Evolutionary conservation across 2,329 filamentous ascomycete genomes (phyloP).

Genomic region (Penicillium oxalicum): DNA sequence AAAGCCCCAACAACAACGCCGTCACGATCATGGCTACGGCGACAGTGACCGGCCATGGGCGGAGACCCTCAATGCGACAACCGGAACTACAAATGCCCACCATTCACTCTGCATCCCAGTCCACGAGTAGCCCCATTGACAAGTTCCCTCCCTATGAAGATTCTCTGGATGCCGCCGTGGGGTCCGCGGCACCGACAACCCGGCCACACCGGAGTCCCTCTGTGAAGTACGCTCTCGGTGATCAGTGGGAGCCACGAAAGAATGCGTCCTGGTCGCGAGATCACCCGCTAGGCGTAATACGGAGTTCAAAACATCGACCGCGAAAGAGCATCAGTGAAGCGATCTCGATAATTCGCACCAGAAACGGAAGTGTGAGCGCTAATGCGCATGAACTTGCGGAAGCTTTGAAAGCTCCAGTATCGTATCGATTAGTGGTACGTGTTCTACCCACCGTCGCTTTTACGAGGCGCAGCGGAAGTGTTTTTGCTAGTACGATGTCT

Average conservation of each 20-base stretch:
- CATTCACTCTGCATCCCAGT: constrained; percentile 24
- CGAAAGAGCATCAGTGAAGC: constrained; percentile 88
- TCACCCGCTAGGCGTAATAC: constrained; percentile 32
- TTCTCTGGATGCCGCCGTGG: constrained; percentile 23
- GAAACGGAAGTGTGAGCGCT: constrained; percentile 80
- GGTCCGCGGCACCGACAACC: constrained; percentile 12
- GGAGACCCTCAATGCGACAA: constrained; percentile 35
- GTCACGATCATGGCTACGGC: constrained; percentile 35
- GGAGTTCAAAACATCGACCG: constrained; percentile 52
- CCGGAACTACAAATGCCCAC: constrained; percentile 29
- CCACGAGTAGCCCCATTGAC: constrained; percentile 34
- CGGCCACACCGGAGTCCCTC: constrained; percentile 22
- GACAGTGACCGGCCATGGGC: constrained; percentile 35
- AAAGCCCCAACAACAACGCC: background rate
- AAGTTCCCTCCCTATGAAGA: constrained; percentile 42
- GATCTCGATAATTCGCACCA: constrained; percentile 71
- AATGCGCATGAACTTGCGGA: constrained; percentile 92
- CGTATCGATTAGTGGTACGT: constrained; percentile 76
- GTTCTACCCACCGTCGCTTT: background rate
- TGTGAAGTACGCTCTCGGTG: constrained; percentile 33
- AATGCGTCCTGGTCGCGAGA: constrained; percentile 45
- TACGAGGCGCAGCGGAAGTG: no score
- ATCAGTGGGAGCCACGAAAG: constrained; percentile 59
- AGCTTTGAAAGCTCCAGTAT: constrained; percentile 83
- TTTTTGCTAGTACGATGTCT: no score